Percentiles rank a stretch among this genome's conserved stretches.
These are phyloP conservation scores for Nicotiana undulata DNA, from an alignment of 257 asterid species.

Conservation along the genomic window DNA sequence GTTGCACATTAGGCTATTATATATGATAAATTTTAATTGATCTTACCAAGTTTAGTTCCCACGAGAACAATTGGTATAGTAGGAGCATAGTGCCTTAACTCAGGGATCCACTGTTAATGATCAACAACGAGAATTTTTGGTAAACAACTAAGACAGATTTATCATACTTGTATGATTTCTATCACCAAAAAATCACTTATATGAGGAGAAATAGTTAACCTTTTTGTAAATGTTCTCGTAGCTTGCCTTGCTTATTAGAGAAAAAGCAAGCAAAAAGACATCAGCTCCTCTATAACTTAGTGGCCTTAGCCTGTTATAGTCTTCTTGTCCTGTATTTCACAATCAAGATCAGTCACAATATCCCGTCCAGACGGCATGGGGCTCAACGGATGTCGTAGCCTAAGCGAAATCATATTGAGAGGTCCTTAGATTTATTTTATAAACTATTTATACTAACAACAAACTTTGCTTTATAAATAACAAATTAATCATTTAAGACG, in stretches of 20 bases:
- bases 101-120: constrained; percentile 63
- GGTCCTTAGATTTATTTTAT: too few relatives aligned
- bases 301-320: constrained; percentile 79
- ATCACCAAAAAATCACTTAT: not conserved
- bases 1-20: not conserved
- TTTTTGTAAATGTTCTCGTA: constrained; percentile 74
- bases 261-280: constrained; percentile 65
- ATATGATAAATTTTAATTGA: not conserved
- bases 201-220: constrained; percentile 17
- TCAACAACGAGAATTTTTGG: not conserved
- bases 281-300: constrained; percentile 92
- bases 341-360: not conserved
- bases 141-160: not conserved
- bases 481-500: too few relatives aligned
- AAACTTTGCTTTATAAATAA: too few relatives aligned
- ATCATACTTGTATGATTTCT: not conserved
- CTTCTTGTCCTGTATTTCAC: constrained; percentile 69
- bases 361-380: too few relatives aligned
- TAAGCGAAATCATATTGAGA: too few relatives aligned
- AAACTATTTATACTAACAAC: too few relatives aligned
- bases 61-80: constrained; percentile 73
- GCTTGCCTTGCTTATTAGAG: constrained; percentile 81
- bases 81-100: constrained; percentile 68
- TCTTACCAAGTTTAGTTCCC: constrained; percentile 76
- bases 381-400: too few relatives aligned